Evolutionary conservation across 2,329 filamentous ascomycete genomes (phyloP), one percentile per base, ranked within the genome.

Genomic region (Fusarium multiceps): DNA sequence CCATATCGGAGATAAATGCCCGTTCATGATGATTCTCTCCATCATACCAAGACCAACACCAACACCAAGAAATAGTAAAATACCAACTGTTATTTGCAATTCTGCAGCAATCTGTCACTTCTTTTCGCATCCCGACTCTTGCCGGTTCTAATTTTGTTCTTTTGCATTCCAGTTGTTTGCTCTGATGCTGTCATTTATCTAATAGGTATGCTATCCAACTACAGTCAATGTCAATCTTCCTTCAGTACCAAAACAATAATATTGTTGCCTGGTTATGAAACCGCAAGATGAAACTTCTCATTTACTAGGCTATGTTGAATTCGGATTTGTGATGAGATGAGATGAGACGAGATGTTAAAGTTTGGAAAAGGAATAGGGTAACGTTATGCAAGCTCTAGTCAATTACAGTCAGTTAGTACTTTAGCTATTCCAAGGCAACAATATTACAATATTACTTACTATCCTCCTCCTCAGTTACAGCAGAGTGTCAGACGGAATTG

Each of bases 1-100:
- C 28, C 28, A 28, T 28, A 28, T 28, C 28, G 28, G 28, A 28
- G 28, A 28, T 28, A 13, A 28, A 28, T 28, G 28, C 41, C 28
- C 49, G 23, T 28, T 58, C 23, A 37, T 58, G 53, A 57, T 59
- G 25, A n/a, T 46, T 46, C 41, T 18, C 23, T 42, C 56, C 51
- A 57, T 46, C 43, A 46, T 51, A 40, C 16, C 18, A 41, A 28
- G 28, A 28, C 27, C 27, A 30, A 28, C 4, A 27, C 25, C 25
- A 27, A 27, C 23, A 25, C 7, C 7, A 25, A 25, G 9, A 32
- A 14, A 32, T 18, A 37, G 34, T 37, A 37, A 37, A 37, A 37
- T 18, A 37, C 34, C 34, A 37, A n/a, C 34, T 37, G 34, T 37
- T 11, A 11, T 20, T 51, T 51, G 23, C 18, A 41, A 20, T 25